These are phyloP conservation scores for Mesembryanthemum crystallinum DNA, from an alignment of 148 eudicot genomes.

Conservation along the genomic window DNA sequence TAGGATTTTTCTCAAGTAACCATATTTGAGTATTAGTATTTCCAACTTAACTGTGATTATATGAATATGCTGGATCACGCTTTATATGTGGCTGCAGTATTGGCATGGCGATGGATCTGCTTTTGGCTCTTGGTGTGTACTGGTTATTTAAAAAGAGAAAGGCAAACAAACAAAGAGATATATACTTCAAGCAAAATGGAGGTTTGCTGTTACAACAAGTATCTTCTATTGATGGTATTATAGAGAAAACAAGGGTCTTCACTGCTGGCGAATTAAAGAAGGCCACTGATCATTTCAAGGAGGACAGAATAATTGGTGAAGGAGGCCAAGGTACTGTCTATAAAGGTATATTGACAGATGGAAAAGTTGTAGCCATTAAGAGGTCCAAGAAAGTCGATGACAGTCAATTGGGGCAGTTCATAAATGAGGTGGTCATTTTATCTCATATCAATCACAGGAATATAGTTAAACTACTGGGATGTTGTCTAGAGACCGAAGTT, in stretches of 20 bases:
- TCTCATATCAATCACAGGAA: constrained; percentile 14
- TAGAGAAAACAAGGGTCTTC: background rate
- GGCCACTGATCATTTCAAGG: constrained; percentile 4
- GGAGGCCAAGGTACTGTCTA: constrained; percentile 17
- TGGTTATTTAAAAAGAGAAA: background rate
- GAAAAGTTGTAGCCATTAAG: constrained; percentile 11
- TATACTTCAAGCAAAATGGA: background rate
- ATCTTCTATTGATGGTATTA: background rate
- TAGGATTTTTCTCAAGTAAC: too few relatives aligned
- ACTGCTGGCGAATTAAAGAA: background rate
- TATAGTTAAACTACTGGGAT: constrained; percentile 3
- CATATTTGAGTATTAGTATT: too few relatives aligned
- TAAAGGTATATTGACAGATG: constrained; percentile 8
- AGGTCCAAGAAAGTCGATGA: constrained; percentile 11
- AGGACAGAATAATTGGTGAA: constrained; percentile 2
- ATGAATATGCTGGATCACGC: too few relatives aligned
- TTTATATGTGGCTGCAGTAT: background rate
- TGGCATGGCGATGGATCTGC: background rate
- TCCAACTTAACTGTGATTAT: too few relatives aligned
- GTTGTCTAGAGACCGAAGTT: constrained; percentile 5
- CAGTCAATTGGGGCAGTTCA: constrained; percentile 1
- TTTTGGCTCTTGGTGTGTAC: background rate
- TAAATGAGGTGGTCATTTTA: constrained; percentile 11
- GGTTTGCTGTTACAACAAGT: constrained; percentile 4
- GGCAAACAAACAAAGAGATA: background rate